phyloP scores from a whole-genome alignment of 1,284 basidiomycete genomes.

The Tremellales sp. region DNA sequence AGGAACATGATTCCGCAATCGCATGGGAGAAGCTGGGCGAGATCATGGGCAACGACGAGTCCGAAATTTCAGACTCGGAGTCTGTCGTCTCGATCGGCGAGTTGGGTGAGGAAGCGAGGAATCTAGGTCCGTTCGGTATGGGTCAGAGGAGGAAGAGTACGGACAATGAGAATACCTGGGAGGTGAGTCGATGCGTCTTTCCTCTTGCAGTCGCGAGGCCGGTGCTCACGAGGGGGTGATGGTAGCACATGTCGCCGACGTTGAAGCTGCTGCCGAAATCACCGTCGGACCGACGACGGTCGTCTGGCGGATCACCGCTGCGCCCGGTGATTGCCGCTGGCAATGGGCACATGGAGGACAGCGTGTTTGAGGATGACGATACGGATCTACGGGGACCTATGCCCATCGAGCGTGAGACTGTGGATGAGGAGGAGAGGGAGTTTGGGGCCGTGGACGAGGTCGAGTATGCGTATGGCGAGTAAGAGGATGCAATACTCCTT shows the following conservation, averaged over 20 bases:
- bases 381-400: conserved; percentile 66
- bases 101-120: conserved; percentile 67
- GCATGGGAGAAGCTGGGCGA: conserved; percentile 43
- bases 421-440: conserved; percentile 42
- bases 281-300: conserved; percentile 64
- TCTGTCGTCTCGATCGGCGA: conserved; percentile 84
- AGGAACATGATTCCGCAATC: conserved; percentile 30
- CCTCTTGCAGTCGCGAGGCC: conserved; percentile 1
- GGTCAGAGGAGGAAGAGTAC: conserved; percentile 63
- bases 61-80: conserved; percentile 75
- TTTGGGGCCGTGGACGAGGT: conserved; percentile 48
- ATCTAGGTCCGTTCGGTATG: conserved; percentile 56
- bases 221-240: too few species aligned
- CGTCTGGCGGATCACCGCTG: conserved; percentile 67
- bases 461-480: conserved; percentile 46
- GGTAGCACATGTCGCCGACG: conserved; percentile 86
- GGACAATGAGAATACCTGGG: conserved; percentile 77
- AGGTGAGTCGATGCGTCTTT: conserved; percentile 56
- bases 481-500: too few species aligned
- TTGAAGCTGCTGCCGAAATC: conserved; percentile 85
- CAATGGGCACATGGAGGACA: conserved; percentile 54
- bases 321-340: conserved; percentile 66
- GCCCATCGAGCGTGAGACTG: conserved; percentile 52
- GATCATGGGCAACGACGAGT: conserved; percentile 35
- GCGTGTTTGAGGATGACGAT: conserved; percentile 59